phyloP scores from a whole-genome alignment of 768 basidiomycete species.

The Cyclocybe aegerita region DNA sequence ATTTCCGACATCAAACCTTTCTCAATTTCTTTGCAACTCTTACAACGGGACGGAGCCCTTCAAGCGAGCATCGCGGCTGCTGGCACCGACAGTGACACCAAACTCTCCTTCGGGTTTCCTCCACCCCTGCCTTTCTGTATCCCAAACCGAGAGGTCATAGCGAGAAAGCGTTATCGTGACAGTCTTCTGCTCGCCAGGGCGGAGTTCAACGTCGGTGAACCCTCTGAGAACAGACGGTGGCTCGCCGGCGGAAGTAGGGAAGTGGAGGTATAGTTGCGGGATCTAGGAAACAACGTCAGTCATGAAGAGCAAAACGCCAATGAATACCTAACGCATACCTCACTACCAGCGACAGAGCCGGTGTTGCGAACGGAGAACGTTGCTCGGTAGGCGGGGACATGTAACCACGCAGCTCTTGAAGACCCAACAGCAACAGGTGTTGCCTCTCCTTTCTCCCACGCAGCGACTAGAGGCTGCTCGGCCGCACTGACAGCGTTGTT shows the following conservation, averaged over 20 bases:
- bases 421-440: conserved; percentile 54
- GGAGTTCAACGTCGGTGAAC: conserved; percentile 55
- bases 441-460: conserved; percentile 58
- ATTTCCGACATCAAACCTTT: too few relatives aligned
- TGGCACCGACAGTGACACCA: conserved; percentile 62
- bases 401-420: conserved; percentile 63
- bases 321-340: conserved; percentile 39
- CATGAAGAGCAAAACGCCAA: background rate
- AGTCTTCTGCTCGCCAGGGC: conserved; percentile 39
- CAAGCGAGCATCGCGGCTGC: conserved; percentile 60
- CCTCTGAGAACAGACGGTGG: conserved; percentile 71
- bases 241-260: conserved; percentile 57
- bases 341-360: conserved; percentile 56
- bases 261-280: conserved; percentile 72
- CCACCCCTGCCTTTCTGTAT: conserved; percentile 71
- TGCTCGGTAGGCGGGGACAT: conserved; percentile 58
- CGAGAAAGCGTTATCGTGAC: conserved; percentile 59
- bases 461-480: conserved; percentile 28
- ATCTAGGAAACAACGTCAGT: conserved; percentile 36
- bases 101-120: conserved; percentile 60
- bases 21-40: background rate
- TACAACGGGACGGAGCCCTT: conserved; percentile 34
- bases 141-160: conserved; percentile 74
- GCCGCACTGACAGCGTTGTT: conserved; percentile 31
- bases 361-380: conserved; percentile 65